Base-by-base conservation (phyloP, 371 early-diverging fungal species). In the Saksenaea vasiformis region DNA sequence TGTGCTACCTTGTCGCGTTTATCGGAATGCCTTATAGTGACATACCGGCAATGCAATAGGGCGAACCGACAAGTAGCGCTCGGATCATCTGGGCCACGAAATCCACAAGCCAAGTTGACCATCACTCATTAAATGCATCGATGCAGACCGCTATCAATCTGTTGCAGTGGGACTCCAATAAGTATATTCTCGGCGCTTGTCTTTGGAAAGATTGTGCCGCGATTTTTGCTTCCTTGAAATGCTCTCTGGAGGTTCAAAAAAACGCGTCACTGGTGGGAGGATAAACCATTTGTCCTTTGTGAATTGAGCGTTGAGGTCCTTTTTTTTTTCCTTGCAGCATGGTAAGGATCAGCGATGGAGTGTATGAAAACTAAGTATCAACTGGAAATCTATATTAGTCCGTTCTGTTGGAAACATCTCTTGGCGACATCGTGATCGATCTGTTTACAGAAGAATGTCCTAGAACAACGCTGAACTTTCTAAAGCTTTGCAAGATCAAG, bases 341-440 rank as follows among this genome's bases (percentile, higher is more conserved):
- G 51, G 51, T 47, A 47, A 47, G 22, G 51, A 47, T 47, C 51
- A 22, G 22, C 22, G 51, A 47, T 47, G 51, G 24, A 22, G 22
- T 22, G 17, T 10, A 22, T 10, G 22, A 22, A 22, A 4, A n/a
- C n/a, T 8, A 3, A 22, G 9, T 24, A 22, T 35, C 41, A 19
- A n/a, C 3, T 11, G n/a, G 22, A 47, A 10, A 47, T 47, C n/a
- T 47, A 8, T 22, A 2, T 22, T 64, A 80, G 87, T 83, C 84
- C 41, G 95, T 95, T 15, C 80, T 93, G 17, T 43, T 97, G 22
- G 96, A 97, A 76, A 98, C 98, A 0, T 92, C 95, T 0, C 72
- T 93, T 11, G 98, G 98, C 27, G 96, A 96, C 71, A 81, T 98
- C 41, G 97, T 97, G 53, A 91, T 98, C 34, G 98, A 98, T 73